Evolutionary conservation across 768 basidiomycete genomes (phyloP).

Genomic region (Scleroderma citrinum): DNA sequence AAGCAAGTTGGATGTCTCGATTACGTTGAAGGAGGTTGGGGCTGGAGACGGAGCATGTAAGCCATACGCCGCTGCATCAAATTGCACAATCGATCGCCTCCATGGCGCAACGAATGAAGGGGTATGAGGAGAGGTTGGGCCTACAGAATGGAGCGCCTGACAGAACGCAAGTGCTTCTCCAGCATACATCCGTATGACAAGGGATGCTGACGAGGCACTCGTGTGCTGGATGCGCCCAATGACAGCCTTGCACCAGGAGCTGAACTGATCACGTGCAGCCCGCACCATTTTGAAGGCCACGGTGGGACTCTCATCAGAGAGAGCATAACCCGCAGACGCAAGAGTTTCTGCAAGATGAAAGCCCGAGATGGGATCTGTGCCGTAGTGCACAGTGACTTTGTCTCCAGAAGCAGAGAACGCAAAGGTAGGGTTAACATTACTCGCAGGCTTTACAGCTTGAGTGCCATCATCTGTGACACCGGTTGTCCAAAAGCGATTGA

Average conservation of each 20-base stretch:
- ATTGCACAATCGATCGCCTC: slow-evolving; percentile 16
- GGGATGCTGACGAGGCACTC: slow-evolving; percentile 1
- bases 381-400: slow-evolving; percentile 24
- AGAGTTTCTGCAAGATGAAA: slow-evolving; percentile 29
- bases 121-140: slow-evolving; percentile 8
- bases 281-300: slow-evolving; percentile 15
- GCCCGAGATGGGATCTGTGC: slow-evolving; percentile 23
- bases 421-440: slow-evolving; percentile 26
- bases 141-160: slow-evolving; percentile 16
- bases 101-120: slow-evolving; percentile 18
- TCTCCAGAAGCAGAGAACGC: slow-evolving; percentile 20
- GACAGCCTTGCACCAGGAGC: slow-evolving; percentile 21
- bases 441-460: slow-evolving; percentile 3
- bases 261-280: slow-evolving; percentile 18
- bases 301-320: slow-evolving; percentile 1
- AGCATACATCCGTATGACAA: slow-evolving; percentile 24
- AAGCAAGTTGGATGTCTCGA: slow-evolving; percentile 28
- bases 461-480: slow-evolving; percentile 20
- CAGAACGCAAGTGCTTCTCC: slow-evolving; percentile 26
- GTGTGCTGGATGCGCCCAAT: slow-evolving; percentile 7
- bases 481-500: slow-evolving; percentile 19
- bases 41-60: slow-evolving; percentile 10
- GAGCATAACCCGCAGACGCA: slow-evolving; percentile 3
- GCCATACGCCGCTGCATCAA: slow-evolving; percentile 20
- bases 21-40: slow-evolving; percentile 27